Conservation (phyloP, 768 basidiomycete genomes). For the Pisolithus microcarpus region DNA sequence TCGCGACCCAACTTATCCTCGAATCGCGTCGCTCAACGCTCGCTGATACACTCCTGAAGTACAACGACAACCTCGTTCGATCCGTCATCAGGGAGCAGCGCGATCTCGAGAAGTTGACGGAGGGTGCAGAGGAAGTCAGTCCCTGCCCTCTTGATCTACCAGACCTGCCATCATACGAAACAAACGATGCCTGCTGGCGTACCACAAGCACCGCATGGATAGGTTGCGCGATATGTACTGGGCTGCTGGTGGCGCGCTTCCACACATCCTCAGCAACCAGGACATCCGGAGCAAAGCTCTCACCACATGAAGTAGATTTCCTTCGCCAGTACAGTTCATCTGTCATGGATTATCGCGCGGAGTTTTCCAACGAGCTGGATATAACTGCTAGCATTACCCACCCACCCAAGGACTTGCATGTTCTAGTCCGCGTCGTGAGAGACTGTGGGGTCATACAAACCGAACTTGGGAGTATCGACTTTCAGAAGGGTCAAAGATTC, state of each 20-base stretch:
- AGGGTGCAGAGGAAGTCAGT: slow-evolving; percentile 40
- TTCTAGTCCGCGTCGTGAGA: slow-evolving; percentile 75
- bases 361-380: slow-evolving; percentile 82
- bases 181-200: slow-evolving; percentile 93
- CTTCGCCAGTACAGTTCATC: slow-evolving; percentile 73
- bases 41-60: slow-evolving; percentile 80
- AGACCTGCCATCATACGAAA: slow-evolving; percentile 87
- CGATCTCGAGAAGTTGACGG: slow-evolving; percentile 61
- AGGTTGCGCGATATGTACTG: slow-evolving; percentile 85
- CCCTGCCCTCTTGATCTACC: slow-evolving; percentile 72
- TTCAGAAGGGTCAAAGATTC: slow-evolving; percentile 83
- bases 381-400: slow-evolving; percentile 74
- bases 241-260: slow-evolving; percentile 79
- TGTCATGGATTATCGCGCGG: slow-evolving; percentile 77
- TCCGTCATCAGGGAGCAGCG: slow-evolving; percentile 87
- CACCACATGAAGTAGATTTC: slow-evolving; percentile 80
- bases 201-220: slow-evolving; percentile 82
- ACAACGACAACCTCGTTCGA: slow-evolving; percentile 85
- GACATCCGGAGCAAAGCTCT: slow-evolving; percentile 67
- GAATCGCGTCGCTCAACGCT: slow-evolving; percentile 83
- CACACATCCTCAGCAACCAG: slow-evolving; percentile 65
- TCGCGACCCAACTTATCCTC: slow-evolving; percentile 78
- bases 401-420: slow-evolving; percentile 87
- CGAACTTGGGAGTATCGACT: slow-evolving; percentile 85
- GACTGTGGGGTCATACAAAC: slow-evolving; percentile 93